Evolutionary conservation across 495 filamentous ascomycete genomes (phyloP), one percentile per base, ranked within the genome.

Genomic region (Parachaetomium inaequale): DNA sequence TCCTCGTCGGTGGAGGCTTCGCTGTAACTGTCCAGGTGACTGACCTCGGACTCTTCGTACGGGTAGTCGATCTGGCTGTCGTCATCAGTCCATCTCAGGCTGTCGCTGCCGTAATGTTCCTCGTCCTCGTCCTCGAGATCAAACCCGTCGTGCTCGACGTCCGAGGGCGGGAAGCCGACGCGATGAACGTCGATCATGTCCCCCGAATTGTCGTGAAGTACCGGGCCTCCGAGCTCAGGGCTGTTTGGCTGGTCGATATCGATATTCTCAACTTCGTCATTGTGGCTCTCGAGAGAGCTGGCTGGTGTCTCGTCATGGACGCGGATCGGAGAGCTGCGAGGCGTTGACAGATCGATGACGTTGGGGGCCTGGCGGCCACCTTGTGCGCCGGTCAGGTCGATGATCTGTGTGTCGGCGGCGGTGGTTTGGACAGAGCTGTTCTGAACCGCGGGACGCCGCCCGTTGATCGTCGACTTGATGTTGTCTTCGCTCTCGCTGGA

Each of bases 1-100:
- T 46, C 63, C 15, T 72, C 70, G 0, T 64, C 71, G 43, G 71
- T 72, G 8, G 72, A 70, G 47, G 67, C 61, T 59, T 64, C 69
- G n/a, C 69, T 69, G n/a, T 68, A 11, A 17, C 42, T 46, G n/a
- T 38, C 52, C 49, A 67, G 75, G 72, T 66, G 34, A 26, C 32
- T 34, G 2, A n/a, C n/a, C n/a, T 29, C 38, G 0, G 43, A 42
- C 0, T 78, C 65, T 15, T 73, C 73, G 52, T 63, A 49, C 14
- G 50, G 36, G 47, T 60, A 54, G n/a, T 64, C 17, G 25, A 49
- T 36, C 25, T 68, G 51, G 31, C 56, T 55, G 1, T 71, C 68
- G 21, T 67, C 66, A 7, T 69, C 59, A 0, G 32, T 53, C 11
- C 52, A 7, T 14, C 32, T 46, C 3, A 49, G 31, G 49, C 2